phyloP scores from a whole-genome alignment of 768 basidiomycete genomes.

The Hydnum rufescens region DNA sequence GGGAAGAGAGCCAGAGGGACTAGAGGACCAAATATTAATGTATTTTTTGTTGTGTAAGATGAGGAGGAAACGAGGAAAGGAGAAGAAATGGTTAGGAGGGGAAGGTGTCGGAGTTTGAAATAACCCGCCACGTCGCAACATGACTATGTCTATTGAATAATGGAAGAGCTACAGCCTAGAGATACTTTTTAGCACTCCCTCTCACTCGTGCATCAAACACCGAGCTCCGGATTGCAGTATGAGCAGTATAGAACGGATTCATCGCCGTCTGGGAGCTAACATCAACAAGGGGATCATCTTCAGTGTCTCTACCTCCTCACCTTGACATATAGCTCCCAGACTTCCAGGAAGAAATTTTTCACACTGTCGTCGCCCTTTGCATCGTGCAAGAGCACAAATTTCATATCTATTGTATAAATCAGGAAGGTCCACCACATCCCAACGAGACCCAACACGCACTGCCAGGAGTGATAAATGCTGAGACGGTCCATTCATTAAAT shows the following conservation, averaged over 20 bases:
- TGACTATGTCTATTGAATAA: too few relatives aligned
- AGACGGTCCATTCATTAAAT: constrained; percentile 98
- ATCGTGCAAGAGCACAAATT: constrained; percentile 88
- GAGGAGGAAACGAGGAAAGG: neutral
- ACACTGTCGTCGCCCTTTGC: constrained; percentile 96
- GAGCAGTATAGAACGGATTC: constrained; percentile 94
- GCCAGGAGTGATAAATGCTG: constrained; percentile 85
- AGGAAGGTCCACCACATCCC: neutral
- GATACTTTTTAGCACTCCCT: constrained; percentile 67
- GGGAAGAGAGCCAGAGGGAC: constrained; percentile 4
- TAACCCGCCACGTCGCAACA: too few relatives aligned
- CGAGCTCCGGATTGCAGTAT: constrained; percentile 56
- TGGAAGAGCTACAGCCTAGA: constrained; percentile 23
- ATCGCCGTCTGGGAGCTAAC: constrained; percentile 42
- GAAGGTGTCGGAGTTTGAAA: constrained; percentile 1
- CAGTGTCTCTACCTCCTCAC: constrained; percentile 23
- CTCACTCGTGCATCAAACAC: constrained; percentile 73
- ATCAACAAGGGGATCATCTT: constrained; percentile 3
- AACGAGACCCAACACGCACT: constrained; percentile 36
- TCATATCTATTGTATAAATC: constrained; percentile 45
- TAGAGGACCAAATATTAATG: neutral
- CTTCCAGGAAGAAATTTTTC: constrained; percentile 74
- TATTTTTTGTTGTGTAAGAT: too few relatives aligned
- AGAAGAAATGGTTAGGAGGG: constrained; percentile 1
- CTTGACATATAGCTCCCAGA: constrained; percentile 97